These are phyloP conservation scores for Melastoma malabathricum DNA, from an alignment of 345 rosid species.

Conservation along the genomic window DNA sequence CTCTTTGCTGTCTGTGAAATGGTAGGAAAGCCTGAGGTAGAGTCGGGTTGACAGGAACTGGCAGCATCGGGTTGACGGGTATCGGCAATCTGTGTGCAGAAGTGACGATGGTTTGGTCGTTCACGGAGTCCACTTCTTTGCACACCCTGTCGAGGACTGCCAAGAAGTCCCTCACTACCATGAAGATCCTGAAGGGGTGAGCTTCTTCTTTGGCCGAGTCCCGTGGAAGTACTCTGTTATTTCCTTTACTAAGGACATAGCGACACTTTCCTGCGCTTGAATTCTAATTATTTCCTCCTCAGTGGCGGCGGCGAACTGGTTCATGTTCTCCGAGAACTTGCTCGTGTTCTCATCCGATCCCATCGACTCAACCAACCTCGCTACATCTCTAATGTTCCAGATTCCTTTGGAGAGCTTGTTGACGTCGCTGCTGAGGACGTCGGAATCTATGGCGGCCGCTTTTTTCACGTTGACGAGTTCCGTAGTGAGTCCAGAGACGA, in stretches of 20 bases:
- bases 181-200: conserved; percentile 91
- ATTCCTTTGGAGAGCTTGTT: conserved; percentile 67
- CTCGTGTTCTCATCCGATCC: conserved; percentile 24
- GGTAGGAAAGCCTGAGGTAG: conserved; percentile 37
- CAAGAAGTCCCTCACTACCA: conserved; percentile 93
- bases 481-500: conserved; percentile 70
- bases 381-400: conserved; percentile 37
- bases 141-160: conserved; percentile 78
- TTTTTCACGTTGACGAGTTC: conserved; percentile 80
- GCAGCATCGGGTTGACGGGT: conserved; percentile 56
- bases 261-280: conserved; percentile 86
- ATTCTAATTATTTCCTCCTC: conserved; percentile 77
- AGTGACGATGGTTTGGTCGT: conserved; percentile 71
- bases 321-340: conserved; percentile 66
- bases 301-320: conserved; percentile 42
- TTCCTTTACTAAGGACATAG: conserved; percentile 78
- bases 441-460: conserved; percentile 98
- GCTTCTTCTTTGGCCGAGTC: conserved; percentile 99
- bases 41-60: conserved; percentile 12
- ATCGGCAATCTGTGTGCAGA: conserved; percentile 75
- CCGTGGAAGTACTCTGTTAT: conserved; percentile 98
- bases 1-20: conserved; percentile 24
- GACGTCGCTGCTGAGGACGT: conserved; percentile 67
- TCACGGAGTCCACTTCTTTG: conserved; percentile 87
- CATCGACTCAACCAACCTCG: conserved; percentile 26